These are phyloP conservation scores for Colletotrichum sp. DNA, from an alignment of 2,329 filamentous ascomycete species.

Conservation along the genomic window DNA sequence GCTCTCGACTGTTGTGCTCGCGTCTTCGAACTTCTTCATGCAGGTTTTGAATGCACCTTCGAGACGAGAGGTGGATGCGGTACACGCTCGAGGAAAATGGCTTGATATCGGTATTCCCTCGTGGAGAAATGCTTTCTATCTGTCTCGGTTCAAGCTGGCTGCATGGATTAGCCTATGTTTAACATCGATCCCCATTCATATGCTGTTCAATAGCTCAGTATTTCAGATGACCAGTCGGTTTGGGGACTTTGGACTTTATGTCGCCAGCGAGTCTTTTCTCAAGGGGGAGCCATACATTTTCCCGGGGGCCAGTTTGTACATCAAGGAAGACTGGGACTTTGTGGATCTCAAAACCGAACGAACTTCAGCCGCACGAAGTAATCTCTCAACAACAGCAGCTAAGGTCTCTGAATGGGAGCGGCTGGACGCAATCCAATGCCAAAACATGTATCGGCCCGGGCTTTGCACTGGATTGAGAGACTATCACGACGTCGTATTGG, in stretches of 20 bases:
- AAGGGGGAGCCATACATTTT: neutral
- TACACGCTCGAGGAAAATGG: neutral
- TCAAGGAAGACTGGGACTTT: rapidly evolving
- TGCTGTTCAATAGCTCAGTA: neutral
- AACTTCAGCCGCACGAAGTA: no score
- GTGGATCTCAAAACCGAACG: no score
- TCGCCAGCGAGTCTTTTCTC: neutral
- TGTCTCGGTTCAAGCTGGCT: neutral
- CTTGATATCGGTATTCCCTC: neutral
- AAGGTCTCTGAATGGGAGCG: no score
- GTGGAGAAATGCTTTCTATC: neutral
- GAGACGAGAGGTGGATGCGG: neutral
- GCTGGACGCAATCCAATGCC: no score
- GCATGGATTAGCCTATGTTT: neutral
- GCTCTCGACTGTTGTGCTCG: neutral
- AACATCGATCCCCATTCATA: neutral
- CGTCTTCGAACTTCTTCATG: neutral
- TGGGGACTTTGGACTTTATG: neutral
- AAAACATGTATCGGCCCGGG: neutral
- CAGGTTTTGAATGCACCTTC: neutral
- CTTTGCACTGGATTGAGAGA: neutral
- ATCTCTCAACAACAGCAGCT: no score
- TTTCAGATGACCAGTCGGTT: neutral
- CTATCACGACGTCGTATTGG: neutral
- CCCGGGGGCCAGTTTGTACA: neutral